These are phyloP conservation scores for Reutealis trisperma DNA, from an alignment of 345 rosid genomes.

Conservation along the genomic window DNA sequence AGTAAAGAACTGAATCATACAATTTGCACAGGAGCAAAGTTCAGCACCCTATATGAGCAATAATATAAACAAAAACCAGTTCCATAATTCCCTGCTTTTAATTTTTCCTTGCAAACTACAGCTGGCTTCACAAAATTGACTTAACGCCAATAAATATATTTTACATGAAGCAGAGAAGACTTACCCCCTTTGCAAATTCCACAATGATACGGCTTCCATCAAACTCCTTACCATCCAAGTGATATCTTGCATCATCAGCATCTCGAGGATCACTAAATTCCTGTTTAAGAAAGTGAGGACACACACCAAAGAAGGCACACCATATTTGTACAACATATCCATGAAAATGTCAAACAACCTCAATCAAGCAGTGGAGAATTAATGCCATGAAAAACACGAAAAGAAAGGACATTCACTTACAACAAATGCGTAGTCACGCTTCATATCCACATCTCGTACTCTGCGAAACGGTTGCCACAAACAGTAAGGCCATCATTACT, in stretches of 20 bases:
- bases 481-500: constrained; percentile 98
- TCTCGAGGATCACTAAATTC: constrained; percentile 94
- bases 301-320: constrained; percentile 19
- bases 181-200: constrained; percentile 89
- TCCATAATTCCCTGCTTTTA: not conserved
- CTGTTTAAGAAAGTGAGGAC: constrained; percentile 43
- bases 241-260: constrained; percentile 90
- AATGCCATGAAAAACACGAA: not conserved
- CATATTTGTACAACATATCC: not conserved
- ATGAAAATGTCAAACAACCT: not conserved
- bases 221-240: constrained; percentile 73
- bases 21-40: not conserved
- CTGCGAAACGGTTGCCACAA: constrained; percentile 98
- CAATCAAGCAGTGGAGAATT: not conserved
- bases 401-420: constrained; percentile 50
- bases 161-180: too few species aligned
- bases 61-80: not conserved
- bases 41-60: not conserved
- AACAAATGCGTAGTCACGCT: constrained; percentile 98
- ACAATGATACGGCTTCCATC: constrained; percentile 92
- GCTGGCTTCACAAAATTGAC: not conserved
- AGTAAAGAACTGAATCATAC: not conserved
- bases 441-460: constrained; percentile 99
- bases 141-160: not conserved
- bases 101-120: not conserved